These are phyloP conservation scores for Phytophthora crassamura DNA, from an alignment of 352 stramenopile genomes.

Conservation along the genomic window DNA sequence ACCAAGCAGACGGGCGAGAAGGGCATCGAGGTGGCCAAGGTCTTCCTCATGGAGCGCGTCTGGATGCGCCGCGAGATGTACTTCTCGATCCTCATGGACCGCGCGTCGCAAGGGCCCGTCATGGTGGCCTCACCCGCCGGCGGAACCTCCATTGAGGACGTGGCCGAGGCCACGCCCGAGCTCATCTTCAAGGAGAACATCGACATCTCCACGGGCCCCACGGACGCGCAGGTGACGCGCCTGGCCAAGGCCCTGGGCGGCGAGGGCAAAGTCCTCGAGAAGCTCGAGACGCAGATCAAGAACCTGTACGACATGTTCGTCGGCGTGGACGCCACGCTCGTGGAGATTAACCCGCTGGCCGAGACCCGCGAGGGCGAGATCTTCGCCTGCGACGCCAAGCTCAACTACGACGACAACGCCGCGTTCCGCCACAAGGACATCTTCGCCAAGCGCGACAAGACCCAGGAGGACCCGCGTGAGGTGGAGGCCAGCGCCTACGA, in stretches of 20 bases:
- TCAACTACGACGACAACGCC: conserved; percentile 99
- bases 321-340: conserved; percentile 95
- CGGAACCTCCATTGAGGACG: conserved; percentile 97
- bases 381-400: conserved; percentile 97
- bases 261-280: conserved; percentile 50
- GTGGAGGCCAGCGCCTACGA: conserved; percentile 94
- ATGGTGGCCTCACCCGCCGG: conserved; percentile 95
- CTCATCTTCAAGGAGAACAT: conserved; percentile 95
- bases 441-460: conserved; percentile 90
- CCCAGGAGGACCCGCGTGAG: conserved; percentile 96
- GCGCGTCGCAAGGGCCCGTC: conserved; percentile 93
- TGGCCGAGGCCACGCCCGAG: conserved; percentile 94
- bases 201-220: conserved; percentile 94
- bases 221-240: conserved; percentile 75
- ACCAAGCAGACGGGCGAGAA: conserved; percentile 95
- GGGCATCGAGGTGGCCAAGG: conserved; percentile 90
- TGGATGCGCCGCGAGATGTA: conserved; percentile 98
- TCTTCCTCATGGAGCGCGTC: conserved; percentile 93
- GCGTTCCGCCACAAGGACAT: conserved; percentile 97
- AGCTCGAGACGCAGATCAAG: conserved; percentile 78
- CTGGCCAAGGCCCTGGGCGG: conserved; percentile 81
- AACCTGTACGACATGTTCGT: conserved; percentile 98
- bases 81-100: conserved; percentile 98
- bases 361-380: conserved; percentile 96
- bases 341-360: conserved; percentile 99